phyloP scores from a whole-genome alignment of 306 rosid species.

The Adenanthera pavonina region DNA sequence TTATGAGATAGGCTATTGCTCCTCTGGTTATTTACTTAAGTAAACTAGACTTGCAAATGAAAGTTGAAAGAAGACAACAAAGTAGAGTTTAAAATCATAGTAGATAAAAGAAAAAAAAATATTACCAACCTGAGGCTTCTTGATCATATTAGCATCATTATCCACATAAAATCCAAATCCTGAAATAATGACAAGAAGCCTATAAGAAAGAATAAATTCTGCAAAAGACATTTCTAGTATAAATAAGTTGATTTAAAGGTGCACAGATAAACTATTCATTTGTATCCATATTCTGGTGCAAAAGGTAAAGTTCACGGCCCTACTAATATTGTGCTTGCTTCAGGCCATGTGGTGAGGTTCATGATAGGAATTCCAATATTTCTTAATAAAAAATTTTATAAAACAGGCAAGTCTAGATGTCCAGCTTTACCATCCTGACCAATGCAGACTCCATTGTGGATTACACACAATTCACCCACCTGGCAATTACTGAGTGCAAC shows the following conservation, averaged over 20 bases:
- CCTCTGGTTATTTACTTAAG: not conserved
- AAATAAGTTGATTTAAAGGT: constrained; percentile 27
- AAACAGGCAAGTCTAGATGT: constrained; percentile 32
- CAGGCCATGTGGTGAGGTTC: constrained; percentile 15
- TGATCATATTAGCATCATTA: constrained; percentile 70
- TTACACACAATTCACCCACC: constrained; percentile 81
- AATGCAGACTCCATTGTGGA: constrained; percentile 89
- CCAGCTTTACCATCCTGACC: constrained; percentile 90
- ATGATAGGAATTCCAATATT: constrained; percentile 4
- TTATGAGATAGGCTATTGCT: not conserved
- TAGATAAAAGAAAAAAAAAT: constrained; percentile 9
- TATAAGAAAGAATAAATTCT: constrained; percentile 14
- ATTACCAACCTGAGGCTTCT: constrained; percentile 89
- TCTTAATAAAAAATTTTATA: not conserved
- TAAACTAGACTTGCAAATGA: not conserved
- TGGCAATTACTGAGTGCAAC: constrained; percentile 76
- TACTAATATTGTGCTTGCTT: constrained; percentile 16
- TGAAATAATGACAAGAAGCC: constrained; percentile 41
- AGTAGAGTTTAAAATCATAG: constrained; percentile 10
- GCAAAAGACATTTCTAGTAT: constrained; percentile 10
- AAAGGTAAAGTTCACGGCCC: constrained; percentile 7
- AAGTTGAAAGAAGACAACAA: not conserved
- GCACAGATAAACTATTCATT: constrained; percentile 2
- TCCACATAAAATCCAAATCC: constrained; percentile 91
- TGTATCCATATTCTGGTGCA: not conserved